Evolutionary conservation across 2,329 filamentous ascomycete genomes (phyloP).

Genomic region (Penicillium sumatraense): DNA sequence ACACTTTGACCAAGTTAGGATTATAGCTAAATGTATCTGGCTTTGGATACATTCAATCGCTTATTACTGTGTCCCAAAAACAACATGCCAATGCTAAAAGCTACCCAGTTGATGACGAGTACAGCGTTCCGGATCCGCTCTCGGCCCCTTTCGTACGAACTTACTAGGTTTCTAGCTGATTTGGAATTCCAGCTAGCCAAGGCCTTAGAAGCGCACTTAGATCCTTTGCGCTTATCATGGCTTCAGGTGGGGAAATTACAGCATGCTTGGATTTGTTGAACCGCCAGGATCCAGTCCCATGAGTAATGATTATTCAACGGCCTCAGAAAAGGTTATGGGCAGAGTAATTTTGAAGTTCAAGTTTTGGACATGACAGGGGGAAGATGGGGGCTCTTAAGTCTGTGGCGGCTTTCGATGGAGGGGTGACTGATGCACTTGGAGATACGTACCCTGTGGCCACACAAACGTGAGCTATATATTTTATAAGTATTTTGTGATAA

Average conservation of each 20-base stretch:
- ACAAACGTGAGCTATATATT: not conserved
- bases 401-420: not conserved
- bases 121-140: not conserved
- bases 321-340: too few relatives aligned
- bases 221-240: conserved; percentile 11
- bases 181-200: conserved; percentile 12
- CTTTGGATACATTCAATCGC: not conserved
- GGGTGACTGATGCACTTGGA: not conserved
- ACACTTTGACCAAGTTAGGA: too few relatives aligned
- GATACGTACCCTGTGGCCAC: too few relatives aligned
- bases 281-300: not conserved
- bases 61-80: not conserved
- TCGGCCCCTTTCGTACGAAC: not conserved
- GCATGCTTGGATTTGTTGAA: not conserved
- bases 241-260: not conserved
- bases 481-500: too few relatives aligned
- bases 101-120: not conserved
- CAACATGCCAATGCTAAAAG: not conserved
- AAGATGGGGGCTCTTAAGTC: too few relatives aligned
- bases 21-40: too few relatives aligned
- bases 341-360: too few relatives aligned
- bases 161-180: conserved; percentile 1
- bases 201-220: conserved; percentile 6
- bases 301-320: not conserved
- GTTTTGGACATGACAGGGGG: too few relatives aligned